Percentiles rank a stretch among this genome's conserved stretches.
These are phyloP conservation scores for Kwoniella sp. DNA, from an alignment of 768 basidiomycete genomes.

Conservation along the genomic window DNA sequence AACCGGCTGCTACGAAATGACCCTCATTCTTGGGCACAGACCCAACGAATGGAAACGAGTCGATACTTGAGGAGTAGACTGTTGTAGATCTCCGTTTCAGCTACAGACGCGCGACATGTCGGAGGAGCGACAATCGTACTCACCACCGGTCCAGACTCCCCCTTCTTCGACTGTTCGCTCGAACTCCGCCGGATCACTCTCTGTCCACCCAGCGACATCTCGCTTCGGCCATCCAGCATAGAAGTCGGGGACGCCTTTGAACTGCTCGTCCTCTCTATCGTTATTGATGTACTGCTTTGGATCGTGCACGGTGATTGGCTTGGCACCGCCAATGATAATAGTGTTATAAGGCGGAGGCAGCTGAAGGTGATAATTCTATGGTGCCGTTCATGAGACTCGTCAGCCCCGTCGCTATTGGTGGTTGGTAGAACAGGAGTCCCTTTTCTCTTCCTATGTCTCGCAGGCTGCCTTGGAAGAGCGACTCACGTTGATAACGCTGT, in stretches of 20 bases:
- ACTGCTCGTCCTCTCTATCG: slow-evolving; percentile 27
- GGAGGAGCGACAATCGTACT: slow-evolving; percentile 11
- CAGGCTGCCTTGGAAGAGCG: neutral
- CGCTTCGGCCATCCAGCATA: slow-evolving; percentile 25
- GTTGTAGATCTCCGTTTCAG: neutral
- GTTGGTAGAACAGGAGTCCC: no score
- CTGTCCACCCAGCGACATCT: slow-evolving; percentile 29
- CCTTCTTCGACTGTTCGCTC: slow-evolving; percentile 22
- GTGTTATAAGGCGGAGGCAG: slow-evolving; percentile 27
- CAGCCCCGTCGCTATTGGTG: no score
- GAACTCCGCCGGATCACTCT: slow-evolving; percentile 19
- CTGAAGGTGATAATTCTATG: slow-evolving; percentile 30
- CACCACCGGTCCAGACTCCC: slow-evolving; percentile 40
- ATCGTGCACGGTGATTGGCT: slow-evolving; percentile 23
- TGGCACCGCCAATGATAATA: slow-evolving; percentile 43
- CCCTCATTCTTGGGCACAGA: slow-evolving; percentile 23
- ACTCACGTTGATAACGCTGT: slow-evolving; percentile 33
- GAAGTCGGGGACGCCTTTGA: slow-evolving; percentile 29
- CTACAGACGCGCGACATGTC: neutral
- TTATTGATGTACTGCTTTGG: slow-evolving; percentile 20
- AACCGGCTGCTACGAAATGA: slow-evolving; percentile 33
- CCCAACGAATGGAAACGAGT: slow-evolving; percentile 33
- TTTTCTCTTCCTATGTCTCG: no score
- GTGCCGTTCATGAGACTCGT: neutral
- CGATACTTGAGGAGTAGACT: slow-evolving; percentile 27